A percentile compares a stretch with the other conserved stretches of the same genome.
Conservation (phyloP, 75 land plant species). For the Larix kaempferi region DNA sequence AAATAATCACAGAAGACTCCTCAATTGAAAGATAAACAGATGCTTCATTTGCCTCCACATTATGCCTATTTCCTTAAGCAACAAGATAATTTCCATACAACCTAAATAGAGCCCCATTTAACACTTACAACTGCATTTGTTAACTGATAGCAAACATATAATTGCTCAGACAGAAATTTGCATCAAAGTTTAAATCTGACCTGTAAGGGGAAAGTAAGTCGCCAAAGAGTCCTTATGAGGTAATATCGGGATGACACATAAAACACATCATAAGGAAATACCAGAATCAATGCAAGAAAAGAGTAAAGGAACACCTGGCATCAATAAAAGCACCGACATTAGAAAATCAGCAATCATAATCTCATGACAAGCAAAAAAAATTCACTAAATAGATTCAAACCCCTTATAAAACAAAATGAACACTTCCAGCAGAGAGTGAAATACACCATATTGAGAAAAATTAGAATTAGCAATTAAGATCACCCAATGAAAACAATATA, state of each 20-base stretch:
- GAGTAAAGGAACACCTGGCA: slow-evolving; percentile 82
- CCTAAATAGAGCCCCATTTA: too few relatives aligned
- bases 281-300: slow-evolving; percentile 58
- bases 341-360: neutral
- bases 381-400: neutral
- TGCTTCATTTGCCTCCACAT: neutral
- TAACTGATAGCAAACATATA: neutral
- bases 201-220: slow-evolving; percentile 87
- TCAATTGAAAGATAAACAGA: neutral
- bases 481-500: too few relatives aligned
- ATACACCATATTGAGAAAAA: neutral
- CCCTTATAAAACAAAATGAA: neutral
- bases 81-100: too few relatives aligned
- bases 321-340: neutral
- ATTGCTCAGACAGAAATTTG: neutral
- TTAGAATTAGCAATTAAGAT: too few relatives aligned
- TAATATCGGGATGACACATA: slow-evolving; percentile 80
- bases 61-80: too few relatives aligned
- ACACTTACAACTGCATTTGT: too few relatives aligned
- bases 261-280: slow-evolving; percentile 79
- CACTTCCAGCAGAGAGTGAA: neutral
- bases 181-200: slow-evolving; percentile 24
- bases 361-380: neutral
- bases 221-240: slow-evolving; percentile 75
- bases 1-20: neutral